Percentiles rank a stretch among this genome's conserved stretches.
Evolutionary conservation across 257 asterid species (phyloP).

Genomic region (Linaria vulgaris): DNA sequence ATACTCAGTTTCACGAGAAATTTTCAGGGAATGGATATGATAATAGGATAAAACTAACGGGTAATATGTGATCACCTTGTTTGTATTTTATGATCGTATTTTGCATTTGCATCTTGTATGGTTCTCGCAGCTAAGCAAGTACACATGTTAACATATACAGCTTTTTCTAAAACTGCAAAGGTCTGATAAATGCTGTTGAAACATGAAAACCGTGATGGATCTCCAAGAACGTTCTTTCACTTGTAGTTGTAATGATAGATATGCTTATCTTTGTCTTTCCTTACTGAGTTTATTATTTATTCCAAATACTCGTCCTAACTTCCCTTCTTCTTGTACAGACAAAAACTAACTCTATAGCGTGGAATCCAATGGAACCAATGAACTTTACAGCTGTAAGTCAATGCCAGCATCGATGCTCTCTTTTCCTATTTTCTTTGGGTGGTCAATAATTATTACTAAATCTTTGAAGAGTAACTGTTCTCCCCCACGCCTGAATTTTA

Average conservation of each 20-base stretch:
- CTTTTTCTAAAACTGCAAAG: constrained; percentile 16
- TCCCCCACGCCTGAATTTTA: not conserved
- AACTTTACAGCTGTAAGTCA: constrained; percentile 93
- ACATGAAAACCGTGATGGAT: too few relatives aligned
- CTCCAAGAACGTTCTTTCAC: too few relatives aligned
- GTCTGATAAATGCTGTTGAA: not conserved
- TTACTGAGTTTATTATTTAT: not conserved
- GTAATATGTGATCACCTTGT: not conserved
- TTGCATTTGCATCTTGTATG: constrained; percentile 16
- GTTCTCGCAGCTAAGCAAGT: constrained; percentile 2
- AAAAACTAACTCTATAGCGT: constrained; percentile 80
- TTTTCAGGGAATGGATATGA: not conserved
- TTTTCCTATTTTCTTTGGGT: constrained; percentile 9
- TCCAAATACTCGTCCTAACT: constrained; percentile 20
- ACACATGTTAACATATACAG: not conserved
- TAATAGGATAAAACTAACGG: not conserved
- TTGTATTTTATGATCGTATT: not conserved
- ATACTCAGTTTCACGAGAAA: not conserved
- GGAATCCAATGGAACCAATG: constrained; percentile 99
- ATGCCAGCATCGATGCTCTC: constrained; percentile 8
- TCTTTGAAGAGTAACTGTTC: not conserved
- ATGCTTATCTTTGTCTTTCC: constrained; percentile 17
- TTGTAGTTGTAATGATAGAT: too few relatives aligned
- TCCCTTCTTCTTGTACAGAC: constrained; percentile 49
- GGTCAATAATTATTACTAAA: not conserved